Evolutionary conservation across 202 grass and related monocot species (phyloP), one percentile per base, ranked within the genome.

Genomic region (Carex sylvatica): DNA sequence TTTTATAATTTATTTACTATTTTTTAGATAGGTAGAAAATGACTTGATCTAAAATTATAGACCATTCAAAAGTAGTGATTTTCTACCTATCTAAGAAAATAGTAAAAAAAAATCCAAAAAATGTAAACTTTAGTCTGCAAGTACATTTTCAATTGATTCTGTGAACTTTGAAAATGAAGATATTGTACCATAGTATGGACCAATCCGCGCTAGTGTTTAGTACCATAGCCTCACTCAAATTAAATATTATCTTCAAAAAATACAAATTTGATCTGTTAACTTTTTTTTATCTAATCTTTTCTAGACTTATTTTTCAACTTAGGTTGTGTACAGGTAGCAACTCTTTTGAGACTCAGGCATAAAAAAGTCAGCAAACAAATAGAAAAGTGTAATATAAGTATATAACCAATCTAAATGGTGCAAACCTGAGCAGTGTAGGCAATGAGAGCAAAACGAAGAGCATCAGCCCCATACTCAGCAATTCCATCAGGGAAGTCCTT

Each of bases 401-500:
- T n/a, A n/a, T 31, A 51, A 72, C 19, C 61, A 82, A 59, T 12
- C 47, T 30, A 33, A 52, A 36, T 6, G 7, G 15, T 36, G 30
- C 15, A 15, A 82, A 98, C 96, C 90, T 98, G 92, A 67, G 95
- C 93, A 84, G 95, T 98, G 81, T 98, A 98, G 18, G 95, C 83
- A 80, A 95, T 89, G 77, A 98, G 89, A 33, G 95, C 87, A 5
- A 98, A 98, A 44, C 95, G 88, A 65, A 98, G 92, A 59, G 92
- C 95, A 86, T 98, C 92, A 15, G 95, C 93, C 54, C 95, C 95
- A 31, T 91, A 98, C 87, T 98, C 92, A 71, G 88, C 53, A 84
- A 98, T 98, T 83, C 95, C 95, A 87, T 95, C 91, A 82, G 92
- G 90, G 66, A 90, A 98, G 80, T 98, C 95, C 61, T 98, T 82